Conservation (phyloP, 2,329 filamentous ascomycete genomes). For the Sclerotinia borealis region DNA sequence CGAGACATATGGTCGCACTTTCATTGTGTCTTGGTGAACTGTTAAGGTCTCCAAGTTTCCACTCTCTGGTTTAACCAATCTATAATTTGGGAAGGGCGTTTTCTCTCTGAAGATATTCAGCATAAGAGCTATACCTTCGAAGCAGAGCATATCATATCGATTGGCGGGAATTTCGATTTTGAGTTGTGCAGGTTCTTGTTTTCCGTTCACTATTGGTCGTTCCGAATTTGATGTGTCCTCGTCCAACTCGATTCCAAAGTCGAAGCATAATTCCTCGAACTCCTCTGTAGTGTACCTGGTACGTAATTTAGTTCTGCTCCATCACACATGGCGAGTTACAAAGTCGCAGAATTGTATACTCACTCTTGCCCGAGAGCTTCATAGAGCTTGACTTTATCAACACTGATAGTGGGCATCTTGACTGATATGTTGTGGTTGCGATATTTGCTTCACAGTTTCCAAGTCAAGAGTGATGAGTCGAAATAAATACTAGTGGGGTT, state of each 20-base stretch:
- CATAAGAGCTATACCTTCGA: conserved; percentile 93
- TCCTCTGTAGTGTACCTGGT: conserved; percentile 80
- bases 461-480: conserved; percentile 5
- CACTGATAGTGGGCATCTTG: conserved; percentile 90
- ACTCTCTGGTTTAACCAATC: conserved; percentile 62
- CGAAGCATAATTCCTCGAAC: conserved; percentile 97
- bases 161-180: conserved; percentile 99
- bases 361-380: conserved; percentile 86
- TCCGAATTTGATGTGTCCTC: conserved; percentile 60
- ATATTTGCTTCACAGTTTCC: background rate
- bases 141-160: conserved; percentile 90
- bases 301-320: conserved; percentile 21
- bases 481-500: conserved; percentile 12
- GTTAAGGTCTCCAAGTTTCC: conserved; percentile 75
- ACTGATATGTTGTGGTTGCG: background rate
- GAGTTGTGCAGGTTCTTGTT: conserved; percentile 82
- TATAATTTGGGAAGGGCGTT: conserved; percentile 71
- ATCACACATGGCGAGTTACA: background rate
- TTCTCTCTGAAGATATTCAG: conserved; percentile 89
- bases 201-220: conserved; percentile 66
- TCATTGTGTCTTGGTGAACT: conserved; percentile 66
- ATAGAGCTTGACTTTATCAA: conserved; percentile 94
- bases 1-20: conserved; percentile 81
- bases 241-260: conserved; percentile 93
- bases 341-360: conserved; percentile 32